A percentile compares a stretch with the other conserved stretches of the same genome.
phyloP scores from a whole-genome alignment of 768 basidiomycete species.

The Goffeauzyma gilvescens region DNA sequence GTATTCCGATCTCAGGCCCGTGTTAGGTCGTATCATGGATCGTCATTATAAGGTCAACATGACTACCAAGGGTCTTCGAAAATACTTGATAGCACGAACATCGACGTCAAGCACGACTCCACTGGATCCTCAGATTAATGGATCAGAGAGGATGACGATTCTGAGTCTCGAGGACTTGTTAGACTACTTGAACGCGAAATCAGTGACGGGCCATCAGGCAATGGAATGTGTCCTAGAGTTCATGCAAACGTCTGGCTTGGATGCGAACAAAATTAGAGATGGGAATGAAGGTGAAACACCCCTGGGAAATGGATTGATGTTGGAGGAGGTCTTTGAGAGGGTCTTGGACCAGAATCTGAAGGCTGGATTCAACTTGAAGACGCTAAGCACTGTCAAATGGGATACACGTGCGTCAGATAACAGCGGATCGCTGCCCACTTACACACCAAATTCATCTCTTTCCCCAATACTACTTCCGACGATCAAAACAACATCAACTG shows the following conservation, averaged over 20 bases:
- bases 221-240: constrained; percentile 11
- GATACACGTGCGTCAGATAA: too few relatives aligned
- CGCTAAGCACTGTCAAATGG: constrained; percentile 17
- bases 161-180: constrained; percentile 10
- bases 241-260: constrained; percentile 8
- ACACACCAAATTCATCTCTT: too few relatives aligned
- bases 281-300: neutral
- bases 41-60: constrained; percentile 16
- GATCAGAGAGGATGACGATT: neutral
- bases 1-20: constrained; percentile 19
- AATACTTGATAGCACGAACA: neutral
- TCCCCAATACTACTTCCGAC: too few relatives aligned
- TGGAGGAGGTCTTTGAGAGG: constrained; percentile 16
- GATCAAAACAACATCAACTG: too few relatives aligned
- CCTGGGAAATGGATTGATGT: constrained; percentile 4
- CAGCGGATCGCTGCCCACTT: too few relatives aligned
- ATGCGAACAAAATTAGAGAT: neutral
- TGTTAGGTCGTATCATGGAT: constrained; percentile 13
- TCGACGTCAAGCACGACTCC: neutral
- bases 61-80: constrained; percentile 11
- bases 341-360: constrained; percentile 25
- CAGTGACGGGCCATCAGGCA: constrained; percentile 15
- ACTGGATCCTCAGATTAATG: neutral
- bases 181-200: constrained; percentile 7
- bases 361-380: constrained; percentile 24